phyloP scores from a whole-genome alignment of 306 rosid species.

The Malus sieversii region DNA sequence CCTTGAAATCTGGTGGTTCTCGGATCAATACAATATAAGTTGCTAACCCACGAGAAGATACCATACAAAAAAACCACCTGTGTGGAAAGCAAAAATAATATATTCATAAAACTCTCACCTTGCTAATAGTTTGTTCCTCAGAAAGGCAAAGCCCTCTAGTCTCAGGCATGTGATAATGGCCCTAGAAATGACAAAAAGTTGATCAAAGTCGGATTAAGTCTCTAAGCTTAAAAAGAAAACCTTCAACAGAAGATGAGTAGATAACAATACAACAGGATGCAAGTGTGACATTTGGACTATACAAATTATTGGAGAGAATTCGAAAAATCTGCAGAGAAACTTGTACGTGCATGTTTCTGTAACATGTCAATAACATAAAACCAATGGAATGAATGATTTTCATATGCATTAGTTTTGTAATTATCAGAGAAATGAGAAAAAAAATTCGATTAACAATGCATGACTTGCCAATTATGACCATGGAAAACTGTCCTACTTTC shows the following conservation, averaged over 20 bases:
- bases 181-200: conserved; percentile 25
- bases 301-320: conserved; percentile 8
- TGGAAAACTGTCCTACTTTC: neutral
- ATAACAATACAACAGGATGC: neutral
- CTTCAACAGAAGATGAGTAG: neutral
- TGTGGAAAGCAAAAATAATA: neutral
- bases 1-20: conserved; percentile 34
- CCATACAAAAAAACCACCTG: neutral
- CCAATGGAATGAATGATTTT: neutral
- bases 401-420: neutral
- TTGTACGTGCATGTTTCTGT: neutral
- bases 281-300: neutral
- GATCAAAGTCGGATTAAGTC: neutral
- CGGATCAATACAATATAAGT: neutral
- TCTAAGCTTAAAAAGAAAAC: neutral
- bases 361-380: neutral
- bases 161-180: conserved; percentile 57
- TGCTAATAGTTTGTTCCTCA: conserved; percentile 61
- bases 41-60: neutral
- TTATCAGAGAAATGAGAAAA: neutral
- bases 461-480: conserved; percentile 2
- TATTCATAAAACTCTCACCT: conserved; percentile 26
- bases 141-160: conserved; percentile 68
- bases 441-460: neutral
- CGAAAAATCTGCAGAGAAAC: conserved; percentile 2